Conservation (phyloP, 495 filamentous ascomycete genomes). For the Hypoxylon trugodes region DNA sequence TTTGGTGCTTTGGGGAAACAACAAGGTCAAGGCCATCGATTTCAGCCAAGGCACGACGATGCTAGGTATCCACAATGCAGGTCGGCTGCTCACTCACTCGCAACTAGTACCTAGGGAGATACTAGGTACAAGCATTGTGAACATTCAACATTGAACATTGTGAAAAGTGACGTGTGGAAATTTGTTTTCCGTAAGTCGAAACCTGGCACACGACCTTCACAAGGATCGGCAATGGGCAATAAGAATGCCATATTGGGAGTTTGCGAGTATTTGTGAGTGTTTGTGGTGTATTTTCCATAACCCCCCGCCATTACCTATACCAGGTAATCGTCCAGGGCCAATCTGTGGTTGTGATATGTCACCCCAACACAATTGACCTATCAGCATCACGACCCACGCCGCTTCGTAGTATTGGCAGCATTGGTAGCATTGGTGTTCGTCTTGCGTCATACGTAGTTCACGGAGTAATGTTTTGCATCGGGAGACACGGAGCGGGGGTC, state of each 20-base stretch:
- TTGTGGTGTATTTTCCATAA: slow-evolving; percentile 12
- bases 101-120: too few species aligned
- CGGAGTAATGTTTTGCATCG: slow-evolving; percentile 37
- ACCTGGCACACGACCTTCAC: slow-evolving; percentile 25
- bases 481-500: slow-evolving; percentile 15
- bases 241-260: too few species aligned
- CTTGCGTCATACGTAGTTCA: slow-evolving; percentile 42
- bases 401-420: slow-evolving; percentile 26
- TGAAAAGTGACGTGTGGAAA: slow-evolving; percentile 17
- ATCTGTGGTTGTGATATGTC: slow-evolving; percentile 25
- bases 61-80: slow-evolving; percentile 34
- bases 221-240: too few species aligned
- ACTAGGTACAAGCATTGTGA: too few species aligned
- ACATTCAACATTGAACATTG: too few species aligned
- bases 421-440: slow-evolving; percentile 26
- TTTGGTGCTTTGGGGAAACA: slow-evolving; percentile 17
- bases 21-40: slow-evolving; percentile 7
- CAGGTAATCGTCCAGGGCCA: slow-evolving; percentile 7
- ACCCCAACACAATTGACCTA: slow-evolving; percentile 41
- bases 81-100: slow-evolving; percentile 30
- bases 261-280: too few species aligned
- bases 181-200: too few species aligned
- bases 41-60: slow-evolving; percentile 28
- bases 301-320: background rate
- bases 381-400: slow-evolving; percentile 30